Conservation (phyloP, 352 stramenopile species). For the Pythium sukuiense region DNA sequence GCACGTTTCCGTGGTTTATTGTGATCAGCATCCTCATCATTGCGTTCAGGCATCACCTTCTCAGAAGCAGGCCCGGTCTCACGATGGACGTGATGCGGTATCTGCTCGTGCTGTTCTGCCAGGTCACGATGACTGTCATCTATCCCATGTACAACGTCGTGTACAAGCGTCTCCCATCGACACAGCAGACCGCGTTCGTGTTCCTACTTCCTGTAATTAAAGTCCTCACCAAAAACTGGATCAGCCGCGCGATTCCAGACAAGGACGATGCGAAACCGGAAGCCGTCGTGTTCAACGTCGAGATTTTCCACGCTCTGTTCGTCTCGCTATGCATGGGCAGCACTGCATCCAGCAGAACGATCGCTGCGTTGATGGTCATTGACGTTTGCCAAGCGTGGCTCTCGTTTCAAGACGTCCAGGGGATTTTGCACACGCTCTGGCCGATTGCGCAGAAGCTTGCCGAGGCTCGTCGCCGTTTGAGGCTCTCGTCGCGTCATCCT, state of each 20-base stretch:
- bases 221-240: conserved; percentile 40
- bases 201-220: conserved; percentile 49
- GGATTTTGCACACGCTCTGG: not conserved
- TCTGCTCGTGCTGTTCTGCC: conserved; percentile 12
- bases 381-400: conserved; percentile 14
- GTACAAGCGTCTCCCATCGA: conserved; percentile 15
- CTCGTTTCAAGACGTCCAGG: conserved; percentile 11
- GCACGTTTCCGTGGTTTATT: conserved; percentile 7
- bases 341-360: conserved; percentile 8
- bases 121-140: conserved; percentile 18
- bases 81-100: not conserved
- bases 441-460: not conserved
- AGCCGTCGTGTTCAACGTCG: conserved; percentile 27
- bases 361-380: conserved; percentile 16
- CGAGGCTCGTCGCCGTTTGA: not conserved
- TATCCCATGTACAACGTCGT: conserved; percentile 24
- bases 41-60: not conserved
- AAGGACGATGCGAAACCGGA: conserved; percentile 35
- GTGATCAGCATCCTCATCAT: not conserved
- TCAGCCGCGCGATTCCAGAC: conserved; percentile 27
- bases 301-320: conserved; percentile 31
- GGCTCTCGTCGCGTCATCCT: too few relatives aligned
- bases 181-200: conserved; percentile 17
- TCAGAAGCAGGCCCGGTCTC: not conserved
- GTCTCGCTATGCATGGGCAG: conserved; percentile 23